A percentile compares a stretch with the other conserved stretches of the same genome.
These are phyloP conservation scores for Venturia aucupariae DNA, from an alignment of 2,329 filamentous ascomycete species.

Conservation along the genomic window DNA sequence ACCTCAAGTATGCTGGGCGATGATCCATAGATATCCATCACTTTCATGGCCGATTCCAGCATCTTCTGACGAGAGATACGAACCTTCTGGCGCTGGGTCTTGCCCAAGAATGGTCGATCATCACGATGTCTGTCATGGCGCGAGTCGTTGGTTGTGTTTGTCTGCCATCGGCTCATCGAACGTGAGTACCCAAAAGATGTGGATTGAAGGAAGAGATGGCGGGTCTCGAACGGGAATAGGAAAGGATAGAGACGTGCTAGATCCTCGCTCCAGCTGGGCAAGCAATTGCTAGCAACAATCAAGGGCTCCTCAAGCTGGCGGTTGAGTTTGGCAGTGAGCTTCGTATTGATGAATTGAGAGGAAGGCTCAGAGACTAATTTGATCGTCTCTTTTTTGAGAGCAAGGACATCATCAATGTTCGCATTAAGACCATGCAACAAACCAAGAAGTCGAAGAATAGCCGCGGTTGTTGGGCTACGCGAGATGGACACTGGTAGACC, in stretches of 20 bases:
- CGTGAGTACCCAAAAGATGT: constrained; percentile 97
- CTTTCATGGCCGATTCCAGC: constrained; percentile 90
- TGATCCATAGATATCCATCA: constrained; percentile 97
- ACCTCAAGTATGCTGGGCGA: constrained; percentile 94
- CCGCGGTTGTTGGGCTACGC: constrained; percentile 74
- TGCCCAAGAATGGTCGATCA: constrained; percentile 81
- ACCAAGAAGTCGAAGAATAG: constrained; percentile 78
- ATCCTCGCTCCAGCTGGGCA: constrained; percentile 94
- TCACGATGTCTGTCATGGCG: constrained; percentile 75
- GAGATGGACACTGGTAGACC: constrained; percentile 69
- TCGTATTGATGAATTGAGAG: constrained; percentile 96
- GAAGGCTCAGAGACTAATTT: constrained; percentile 72
- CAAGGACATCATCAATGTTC: constrained; percentile 82
- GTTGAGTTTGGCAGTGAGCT: constrained; percentile 94
- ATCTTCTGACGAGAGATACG: constrained; percentile 92
- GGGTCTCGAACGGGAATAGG: constrained; percentile 94
- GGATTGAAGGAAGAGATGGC: constrained; percentile 92
- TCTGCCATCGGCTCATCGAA: constrained; percentile 97
- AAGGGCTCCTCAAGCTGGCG: constrained; percentile 92
- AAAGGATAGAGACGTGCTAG: constrained; percentile 89
- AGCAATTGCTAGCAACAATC: constrained; percentile 92
- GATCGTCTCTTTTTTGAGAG: constrained; percentile 62
- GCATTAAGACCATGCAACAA: constrained; percentile 89
- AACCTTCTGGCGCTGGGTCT: constrained; percentile 94
- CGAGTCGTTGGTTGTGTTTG: constrained; percentile 67